Conservation (phyloP, 2,329 filamentous ascomycete species). For the Albifimbria verrucaria region DNA sequence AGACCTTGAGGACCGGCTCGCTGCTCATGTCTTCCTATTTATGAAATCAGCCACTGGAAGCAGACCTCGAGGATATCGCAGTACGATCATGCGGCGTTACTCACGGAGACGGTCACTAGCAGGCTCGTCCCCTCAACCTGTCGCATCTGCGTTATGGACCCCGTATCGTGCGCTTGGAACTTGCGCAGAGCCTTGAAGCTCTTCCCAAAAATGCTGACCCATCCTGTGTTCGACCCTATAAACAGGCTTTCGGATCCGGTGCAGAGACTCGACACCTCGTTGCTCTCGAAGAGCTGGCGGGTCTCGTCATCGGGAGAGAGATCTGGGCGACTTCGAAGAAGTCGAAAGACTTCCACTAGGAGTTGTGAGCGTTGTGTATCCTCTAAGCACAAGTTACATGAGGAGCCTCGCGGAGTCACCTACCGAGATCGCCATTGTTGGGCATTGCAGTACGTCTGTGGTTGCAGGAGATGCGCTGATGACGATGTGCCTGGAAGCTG, state of each 20-base stretch:
- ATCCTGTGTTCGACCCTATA: slow-evolving; percentile 79
- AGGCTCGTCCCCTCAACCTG: slow-evolving; percentile 85
- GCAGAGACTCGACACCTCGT: slow-evolving; percentile 77
- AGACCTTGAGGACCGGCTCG: slow-evolving; percentile 92
- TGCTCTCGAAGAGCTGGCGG: slow-evolving; percentile 75
- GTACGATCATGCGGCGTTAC: slow-evolving; percentile 15
- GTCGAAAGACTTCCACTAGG: slow-evolving; percentile 96
- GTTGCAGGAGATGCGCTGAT: slow-evolving; percentile 1
- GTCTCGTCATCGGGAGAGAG: slow-evolving; percentile 75
- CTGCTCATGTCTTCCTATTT: slow-evolving; percentile 79
- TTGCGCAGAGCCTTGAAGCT: slow-evolving; percentile 82
- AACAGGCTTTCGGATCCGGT: slow-evolving; percentile 89
- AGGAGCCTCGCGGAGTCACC: slow-evolving; percentile 5
- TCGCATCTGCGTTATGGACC: slow-evolving; percentile 84
- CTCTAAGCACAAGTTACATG: not conserved
- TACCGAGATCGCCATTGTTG: slow-evolving; percentile 33
- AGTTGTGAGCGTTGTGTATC: not conserved
- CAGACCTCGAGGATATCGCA: too few relatives aligned
- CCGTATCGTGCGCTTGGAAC: slow-evolving; percentile 81
- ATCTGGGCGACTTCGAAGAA: slow-evolving; percentile 96
- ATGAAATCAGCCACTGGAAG: too few relatives aligned
- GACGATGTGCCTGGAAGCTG: slow-evolving; percentile 1
- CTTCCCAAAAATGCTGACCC: slow-evolving; percentile 82
- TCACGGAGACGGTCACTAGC: slow-evolving; percentile 73
- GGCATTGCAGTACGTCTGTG: slow-evolving; percentile 17